Percentiles rank a stretch among this genome's conserved stretches.
Conservation (phyloP, 2,329 filamentous ascomycete species). For the Periconia macrospinosa region DNA sequence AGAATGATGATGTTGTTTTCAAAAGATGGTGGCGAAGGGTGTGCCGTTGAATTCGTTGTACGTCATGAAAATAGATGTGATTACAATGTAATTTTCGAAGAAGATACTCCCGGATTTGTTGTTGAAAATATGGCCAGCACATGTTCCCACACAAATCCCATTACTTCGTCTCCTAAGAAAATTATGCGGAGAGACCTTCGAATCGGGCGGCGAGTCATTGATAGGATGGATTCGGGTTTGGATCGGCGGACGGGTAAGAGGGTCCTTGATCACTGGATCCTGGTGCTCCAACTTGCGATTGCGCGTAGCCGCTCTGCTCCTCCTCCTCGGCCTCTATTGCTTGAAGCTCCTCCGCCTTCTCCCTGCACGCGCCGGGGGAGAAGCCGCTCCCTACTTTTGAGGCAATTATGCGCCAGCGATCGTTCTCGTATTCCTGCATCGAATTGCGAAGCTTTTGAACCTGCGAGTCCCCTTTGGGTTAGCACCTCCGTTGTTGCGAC, state of each 20-base stretch:
- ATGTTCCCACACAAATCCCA: conserved; percentile 14
- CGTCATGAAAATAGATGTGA: conserved; percentile 31
- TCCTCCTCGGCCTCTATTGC: conserved; percentile 30
- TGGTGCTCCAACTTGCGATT: conserved; percentile 27
- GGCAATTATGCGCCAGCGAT: conserved; percentile 90
- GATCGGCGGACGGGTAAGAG: conserved; percentile 27
- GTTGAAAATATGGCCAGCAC: conserved; percentile 36
- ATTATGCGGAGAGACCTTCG: conserved; percentile 29
- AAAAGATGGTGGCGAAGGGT: conserved; percentile 29
- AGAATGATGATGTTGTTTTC: conserved; percentile 7
- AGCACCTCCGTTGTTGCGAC: conserved; percentile 34
- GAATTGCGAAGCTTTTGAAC: conserved; percentile 76
- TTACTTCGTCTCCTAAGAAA: conserved; percentile 3
- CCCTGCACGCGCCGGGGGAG: conserved; percentile 82
- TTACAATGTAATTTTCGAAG: conserved; percentile 29
- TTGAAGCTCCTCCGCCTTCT: conserved; percentile 69
- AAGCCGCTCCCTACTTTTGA: conserved; percentile 90
- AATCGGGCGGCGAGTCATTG: conserved; percentile 42
- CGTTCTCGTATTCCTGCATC: conserved; percentile 83
- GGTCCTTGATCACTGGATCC: conserved; percentile 29
- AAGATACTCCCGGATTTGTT: conserved; percentile 13
- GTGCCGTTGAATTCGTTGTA: conserved; percentile 33
- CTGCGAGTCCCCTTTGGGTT: conserved; percentile 51
- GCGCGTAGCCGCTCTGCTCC: conserved; percentile 33
- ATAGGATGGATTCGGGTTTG: conserved; percentile 31